Conservation (phyloP, 305 asterid species). For the Fraxinus nigra region DNA sequence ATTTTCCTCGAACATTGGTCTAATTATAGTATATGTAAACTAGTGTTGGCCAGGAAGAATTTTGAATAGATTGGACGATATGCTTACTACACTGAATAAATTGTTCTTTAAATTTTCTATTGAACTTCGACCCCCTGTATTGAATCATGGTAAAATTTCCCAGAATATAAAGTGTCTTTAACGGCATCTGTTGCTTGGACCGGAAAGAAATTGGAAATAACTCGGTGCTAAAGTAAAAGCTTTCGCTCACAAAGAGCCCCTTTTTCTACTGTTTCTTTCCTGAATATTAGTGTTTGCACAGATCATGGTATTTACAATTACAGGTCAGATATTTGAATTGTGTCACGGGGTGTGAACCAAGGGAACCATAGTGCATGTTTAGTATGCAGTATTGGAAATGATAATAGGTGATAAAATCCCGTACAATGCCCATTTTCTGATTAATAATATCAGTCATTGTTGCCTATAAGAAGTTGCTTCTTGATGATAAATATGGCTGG, state of each 20-base stretch:
- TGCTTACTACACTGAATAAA: background rate
- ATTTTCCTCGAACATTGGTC: background rate
- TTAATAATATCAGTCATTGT: background rate
- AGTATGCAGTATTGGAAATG: background rate
- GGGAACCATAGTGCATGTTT: background rate
- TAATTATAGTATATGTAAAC: background rate
- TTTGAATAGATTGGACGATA: background rate
- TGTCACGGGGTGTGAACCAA: background rate
- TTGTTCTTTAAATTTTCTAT: background rate
- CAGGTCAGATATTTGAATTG: background rate
- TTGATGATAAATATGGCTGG: constrained; percentile 17
- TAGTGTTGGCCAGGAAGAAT: background rate
- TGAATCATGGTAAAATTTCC: background rate
- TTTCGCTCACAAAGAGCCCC: background rate
- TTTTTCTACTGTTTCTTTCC: background rate
- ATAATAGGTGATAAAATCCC: background rate
- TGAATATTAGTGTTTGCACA: background rate
- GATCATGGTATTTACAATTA: background rate
- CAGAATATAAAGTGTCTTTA: background rate
- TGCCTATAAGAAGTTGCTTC: constrained; percentile 15
- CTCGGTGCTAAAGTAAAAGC: background rate
- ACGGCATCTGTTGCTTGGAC: background rate
- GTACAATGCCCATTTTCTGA: background rate
- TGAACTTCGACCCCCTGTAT: background rate
- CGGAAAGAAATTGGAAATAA: background rate